These are phyloP conservation scores for Micromonas commoda DNA, from an alignment of 139 green algal species.

Conservation along the genomic window DNA sequence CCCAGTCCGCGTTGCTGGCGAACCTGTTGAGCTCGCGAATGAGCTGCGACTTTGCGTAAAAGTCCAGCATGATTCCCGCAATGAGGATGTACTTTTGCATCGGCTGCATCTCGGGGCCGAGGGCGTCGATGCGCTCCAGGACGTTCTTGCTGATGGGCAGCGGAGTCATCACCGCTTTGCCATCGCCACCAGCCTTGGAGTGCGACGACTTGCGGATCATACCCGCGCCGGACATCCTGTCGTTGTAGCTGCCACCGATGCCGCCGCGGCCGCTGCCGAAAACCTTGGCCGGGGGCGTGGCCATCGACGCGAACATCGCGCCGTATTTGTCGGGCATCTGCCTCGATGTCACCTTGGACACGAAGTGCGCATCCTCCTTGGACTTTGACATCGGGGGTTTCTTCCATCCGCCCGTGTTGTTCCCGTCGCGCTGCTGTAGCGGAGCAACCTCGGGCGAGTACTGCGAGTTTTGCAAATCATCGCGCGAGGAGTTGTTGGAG, in stretches of 20 bases:
- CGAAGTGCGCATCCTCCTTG: background rate
- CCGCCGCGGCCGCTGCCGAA: background rate
- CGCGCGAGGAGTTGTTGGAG: background rate
- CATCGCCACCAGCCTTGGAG: background rate
- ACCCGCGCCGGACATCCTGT: background rate
- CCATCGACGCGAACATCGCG: background rate
- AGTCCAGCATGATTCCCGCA: constrained; percentile 38
- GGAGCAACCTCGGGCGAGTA: background rate
- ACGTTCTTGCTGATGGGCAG: constrained; percentile 24
- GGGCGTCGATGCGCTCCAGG: constrained; percentile 25
- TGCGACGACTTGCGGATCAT: constrained; percentile 2
- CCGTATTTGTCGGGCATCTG: background rate
- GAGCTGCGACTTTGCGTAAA: constrained; percentile 35
- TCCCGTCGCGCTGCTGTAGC: background rate
- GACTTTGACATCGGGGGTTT: constrained; percentile 1
- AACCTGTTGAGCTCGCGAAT: constrained; percentile 31
- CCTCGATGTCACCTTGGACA: background rate
- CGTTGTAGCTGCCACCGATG: background rate
- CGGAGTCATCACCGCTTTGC: background rate
- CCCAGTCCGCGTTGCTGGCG: constrained; percentile 4
- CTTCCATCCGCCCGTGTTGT: background rate
- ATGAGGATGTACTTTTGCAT: constrained; percentile 39
- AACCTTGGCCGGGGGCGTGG: background rate
- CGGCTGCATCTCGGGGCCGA: constrained; percentile 31
- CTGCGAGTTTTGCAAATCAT: background rate